A percentile compares a stretch with the other conserved stretches of the same genome.
Conservation (phyloP, 2,329 filamentous ascomycete genomes). For the Phyllosticta citrichinensis region DNA sequence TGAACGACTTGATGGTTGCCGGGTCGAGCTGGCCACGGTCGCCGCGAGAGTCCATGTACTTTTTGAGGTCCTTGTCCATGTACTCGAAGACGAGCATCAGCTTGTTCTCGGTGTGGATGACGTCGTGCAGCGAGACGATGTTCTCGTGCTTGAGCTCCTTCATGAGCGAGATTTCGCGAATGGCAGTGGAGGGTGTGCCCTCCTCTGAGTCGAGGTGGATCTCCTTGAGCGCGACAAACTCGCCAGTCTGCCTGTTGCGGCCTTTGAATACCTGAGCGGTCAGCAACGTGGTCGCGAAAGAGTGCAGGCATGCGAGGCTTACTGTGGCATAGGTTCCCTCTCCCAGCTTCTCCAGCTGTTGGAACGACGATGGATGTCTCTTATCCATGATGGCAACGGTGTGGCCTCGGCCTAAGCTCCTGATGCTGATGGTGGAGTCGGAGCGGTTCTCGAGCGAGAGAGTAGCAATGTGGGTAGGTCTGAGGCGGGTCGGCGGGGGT, state of each 20-base stretch:
- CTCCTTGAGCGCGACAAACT: conserved; percentile 93
- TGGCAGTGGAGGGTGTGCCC: conserved; percentile 92
- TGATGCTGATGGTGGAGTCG: conserved; percentile 42
- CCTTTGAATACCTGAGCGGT: conserved; percentile 86
- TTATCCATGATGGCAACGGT: conserved; percentile 62
- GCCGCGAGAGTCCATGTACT: conserved; percentile 93
- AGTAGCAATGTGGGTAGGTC: conserved; percentile 40
- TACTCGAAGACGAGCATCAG: conserved; percentile 98
- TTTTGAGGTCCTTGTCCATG: conserved; percentile 97
- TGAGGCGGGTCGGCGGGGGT: conserved; percentile 35
- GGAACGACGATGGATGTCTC: conserved; percentile 93
- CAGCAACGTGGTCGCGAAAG: conserved; percentile 12
- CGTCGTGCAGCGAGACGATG: conserved; percentile 93
- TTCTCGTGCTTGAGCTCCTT: conserved; percentile 99
- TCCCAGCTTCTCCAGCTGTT: conserved; percentile 96
- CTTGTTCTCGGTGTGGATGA: conserved; percentile 99
- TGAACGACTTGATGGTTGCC: conserved; percentile 92
- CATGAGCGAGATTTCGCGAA: conserved; percentile 97
- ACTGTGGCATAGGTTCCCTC: conserved; percentile 98
- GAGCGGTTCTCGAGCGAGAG: conserved; percentile 37
- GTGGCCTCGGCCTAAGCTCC: conserved; percentile 36
- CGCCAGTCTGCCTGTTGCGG: conserved; percentile 90
- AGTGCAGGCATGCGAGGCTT: conserved; percentile 28
- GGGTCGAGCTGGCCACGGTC: conserved; percentile 84
- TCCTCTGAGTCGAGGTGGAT: conserved; percentile 98